Evolutionary conservation across 441 rosid species (phyloP), one percentile per base, ranked within the genome.

Genomic region (Viola pubescens): DNA sequence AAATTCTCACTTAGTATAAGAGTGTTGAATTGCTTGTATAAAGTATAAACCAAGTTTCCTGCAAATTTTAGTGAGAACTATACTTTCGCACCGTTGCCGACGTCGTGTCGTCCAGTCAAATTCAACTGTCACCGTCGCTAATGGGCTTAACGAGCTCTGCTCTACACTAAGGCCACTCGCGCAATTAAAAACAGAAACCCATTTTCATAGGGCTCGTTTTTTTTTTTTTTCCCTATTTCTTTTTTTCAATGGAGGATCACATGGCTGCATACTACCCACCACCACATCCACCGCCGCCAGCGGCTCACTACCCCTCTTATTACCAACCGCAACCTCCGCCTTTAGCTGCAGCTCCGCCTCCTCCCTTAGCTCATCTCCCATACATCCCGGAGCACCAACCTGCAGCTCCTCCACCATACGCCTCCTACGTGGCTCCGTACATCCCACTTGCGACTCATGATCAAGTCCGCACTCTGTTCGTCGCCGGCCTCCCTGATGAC

Each of bases 401-500:
- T 0, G 9, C 49, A 46, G 37, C 50, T 10, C 67, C 50, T 1
- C 62, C 74, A n/a, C 54, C 69, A 48, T 61, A 66, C 9, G 60
- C 80, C n/a, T 12, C 80, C 12, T 80, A 78, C 66, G 63, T 60
- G 9, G 62, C 74, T 54, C 61, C 78, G 8, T 59, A 48, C 19
- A 39, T 55, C 5, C 37, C 78, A 0, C 65, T 74, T 34, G 68
- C 68, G 3, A 48, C 67, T 53, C 65, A 79, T 42, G 84, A 82
- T 62, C 81, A 75, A 61, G 83, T 91, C 48, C 87, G 97, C n/a
- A 87, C 95, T 26, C 87, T 88, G 10, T 91, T 89, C 73, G 73
- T 87, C 6, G 97, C 98, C 1, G 95, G 98, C 19, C 73, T 89
- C 41, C 95, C 98, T 9, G 91, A 91, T 47, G 95, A 89, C 61